These are phyloP conservation scores for Emmonsia crescens DNA, from an alignment of 2,329 filamentous ascomycete genomes.

Conservation along the genomic window DNA sequence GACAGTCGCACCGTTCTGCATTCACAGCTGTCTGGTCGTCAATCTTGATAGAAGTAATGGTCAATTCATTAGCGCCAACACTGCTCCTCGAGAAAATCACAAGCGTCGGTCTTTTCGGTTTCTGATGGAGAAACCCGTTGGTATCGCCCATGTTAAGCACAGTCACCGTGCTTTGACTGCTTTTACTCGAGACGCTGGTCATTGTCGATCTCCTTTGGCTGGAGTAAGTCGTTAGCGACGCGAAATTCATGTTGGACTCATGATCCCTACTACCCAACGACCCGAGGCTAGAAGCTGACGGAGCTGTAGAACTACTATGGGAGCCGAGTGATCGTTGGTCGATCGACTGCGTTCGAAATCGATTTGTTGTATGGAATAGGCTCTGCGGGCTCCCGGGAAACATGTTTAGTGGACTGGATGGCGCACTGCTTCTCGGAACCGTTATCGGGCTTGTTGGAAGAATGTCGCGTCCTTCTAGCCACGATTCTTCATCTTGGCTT, in stretches of 20 bases:
- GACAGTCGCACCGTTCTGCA: slow-evolving; percentile 2
- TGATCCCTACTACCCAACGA: neutral
- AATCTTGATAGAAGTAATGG: neutral
- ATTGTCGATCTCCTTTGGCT: neutral
- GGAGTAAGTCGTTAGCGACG: neutral
- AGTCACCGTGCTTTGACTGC: slow-evolving; percentile 1
- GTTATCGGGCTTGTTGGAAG: neutral
- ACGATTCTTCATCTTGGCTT: neutral
- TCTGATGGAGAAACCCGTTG: neutral
- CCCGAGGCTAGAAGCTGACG: neutral
- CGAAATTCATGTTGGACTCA: neutral
- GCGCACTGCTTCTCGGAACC: neutral
- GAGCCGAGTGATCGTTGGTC: slow-evolving; percentile 1
- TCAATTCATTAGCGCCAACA: neutral
- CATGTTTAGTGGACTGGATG: neutral
- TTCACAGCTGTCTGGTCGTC: slow-evolving; percentile 1
- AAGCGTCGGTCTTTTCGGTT: neutral
- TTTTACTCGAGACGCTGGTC: neutral
- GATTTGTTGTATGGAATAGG: neutral
- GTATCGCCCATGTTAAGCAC: slow-evolving; percentile 1
- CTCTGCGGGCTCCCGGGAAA: neutral
- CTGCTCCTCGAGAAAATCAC: slow-evolving; percentile 1
- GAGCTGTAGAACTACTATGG: neutral
- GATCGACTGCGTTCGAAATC: neutral
- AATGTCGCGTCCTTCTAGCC: neutral